Evolutionary conservation across 2,329 filamentous ascomycete species (phyloP), one percentile per base, ranked within the genome.

Genomic region (Nemania sp.): DNA sequence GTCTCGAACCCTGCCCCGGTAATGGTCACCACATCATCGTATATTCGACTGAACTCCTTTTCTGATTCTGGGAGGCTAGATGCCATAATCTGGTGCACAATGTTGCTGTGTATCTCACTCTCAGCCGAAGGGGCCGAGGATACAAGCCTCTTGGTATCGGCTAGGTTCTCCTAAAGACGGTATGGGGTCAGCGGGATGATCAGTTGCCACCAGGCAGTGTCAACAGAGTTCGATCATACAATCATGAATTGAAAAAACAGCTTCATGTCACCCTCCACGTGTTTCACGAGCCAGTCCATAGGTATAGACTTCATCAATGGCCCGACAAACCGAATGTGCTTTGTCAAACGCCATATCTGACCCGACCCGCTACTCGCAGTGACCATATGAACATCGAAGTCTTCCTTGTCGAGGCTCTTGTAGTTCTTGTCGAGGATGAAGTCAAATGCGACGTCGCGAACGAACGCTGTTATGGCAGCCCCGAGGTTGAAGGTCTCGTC

Each of bases 271-370:
- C 62, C 22, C 26, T 68, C 58, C 20, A 35, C 54, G 22, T 47
- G n/a, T 43, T 62, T 63, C 5, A 66, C 60, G 41, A 68, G 6
- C 66, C 57, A 63, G 52, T 49, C 29, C 29, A 63, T 29, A 1
- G 73, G 73, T 5, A 74, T 62, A 20, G 62, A 57, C 35, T 61
- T 69, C 35, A 75, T 22, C 18, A 66, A 3, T 0, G 69, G 62
- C 11, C 59, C 60, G 15, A 72, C 45, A 51, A 65, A 74, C 15
- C 66, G 71, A 18, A 73, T 29, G 65, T 73, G 72, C 64, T 73
- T 75, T 13, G 63, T 68, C 59, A 64, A 18, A 13, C 72, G 66
- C 69, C 72, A 69, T 20, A 73, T 22, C 22, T 49, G 55, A 1
- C 72, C 62, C 0, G 43, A 45, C 20, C 63, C 60, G 24, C 56